Percentiles rank a stretch among this genome's conserved stretches.
These are phyloP conservation scores for Phaseolus lunatus DNA, from an alignment of 306 rosid genomes.

Conservation along the genomic window DNA sequence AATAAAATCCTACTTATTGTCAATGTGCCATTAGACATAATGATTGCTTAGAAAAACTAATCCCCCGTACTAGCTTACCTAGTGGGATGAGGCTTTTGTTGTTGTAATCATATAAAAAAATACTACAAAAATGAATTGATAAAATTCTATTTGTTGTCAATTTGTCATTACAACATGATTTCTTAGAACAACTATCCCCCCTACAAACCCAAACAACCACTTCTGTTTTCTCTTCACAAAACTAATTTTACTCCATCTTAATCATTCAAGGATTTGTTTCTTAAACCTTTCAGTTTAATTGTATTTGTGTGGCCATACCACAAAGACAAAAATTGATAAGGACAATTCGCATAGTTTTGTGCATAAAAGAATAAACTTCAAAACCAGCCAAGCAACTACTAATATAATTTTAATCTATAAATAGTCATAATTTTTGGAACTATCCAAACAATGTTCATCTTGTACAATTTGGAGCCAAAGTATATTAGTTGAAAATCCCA, in stretches of 20 bases:
- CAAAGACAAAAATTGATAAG: constrained; percentile 11
- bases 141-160: constrained; percentile 6
- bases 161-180: neutral
- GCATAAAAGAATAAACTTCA: constrained; percentile 18
- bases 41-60: constrained; percentile 20
- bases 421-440: neutral
- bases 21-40: constrained; percentile 3
- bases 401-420: no score
- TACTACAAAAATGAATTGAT: neutral
- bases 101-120: neutral
- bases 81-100: no score
- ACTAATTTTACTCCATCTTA: constrained; percentile 19
- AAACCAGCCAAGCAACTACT: neutral
- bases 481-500: no score
- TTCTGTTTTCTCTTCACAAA: neutral
- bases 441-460: constrained; percentile 14
- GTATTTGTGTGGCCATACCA: constrained; percentile 12
- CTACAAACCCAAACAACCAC: neutral
- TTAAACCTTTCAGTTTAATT: constrained; percentile 23
- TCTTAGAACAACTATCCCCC: constrained; percentile 12
- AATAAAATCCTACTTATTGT: constrained; percentile 1
- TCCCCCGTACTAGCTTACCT: neutral
- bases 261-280: constrained; percentile 28
- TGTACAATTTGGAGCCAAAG: constrained; percentile 3
- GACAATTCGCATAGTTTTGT: neutral